phyloP scores from a whole-genome alignment of 140 eudicot species.

The Anethum foeniculum region DNA sequence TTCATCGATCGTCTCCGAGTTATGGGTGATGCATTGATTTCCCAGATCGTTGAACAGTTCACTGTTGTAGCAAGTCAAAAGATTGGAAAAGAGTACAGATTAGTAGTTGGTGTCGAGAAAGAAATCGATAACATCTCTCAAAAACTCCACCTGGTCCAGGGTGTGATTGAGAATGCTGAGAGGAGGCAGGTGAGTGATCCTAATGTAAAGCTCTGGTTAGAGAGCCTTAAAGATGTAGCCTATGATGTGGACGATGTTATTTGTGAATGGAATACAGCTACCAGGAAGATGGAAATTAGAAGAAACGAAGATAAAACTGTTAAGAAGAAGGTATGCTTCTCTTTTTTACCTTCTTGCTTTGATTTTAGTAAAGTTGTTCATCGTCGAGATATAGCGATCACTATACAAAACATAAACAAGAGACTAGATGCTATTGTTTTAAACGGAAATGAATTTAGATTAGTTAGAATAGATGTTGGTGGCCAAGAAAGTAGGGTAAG shows the following conservation, averaged over 20 bases:
- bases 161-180: slow-evolving; percentile 27
- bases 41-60: slow-evolving; percentile 20
- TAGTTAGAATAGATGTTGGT: not conserved
- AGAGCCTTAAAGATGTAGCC: slow-evolving; percentile 18
- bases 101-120: slow-evolving; percentile 23
- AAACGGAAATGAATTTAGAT: slow-evolving; percentile 13
- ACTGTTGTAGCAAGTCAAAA: slow-evolving; percentile 17
- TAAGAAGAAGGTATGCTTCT: slow-evolving; percentile 17
- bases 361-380: slow-evolving; percentile 7
- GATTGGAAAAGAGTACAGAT: slow-evolving; percentile 11
- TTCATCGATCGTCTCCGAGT: not conserved
- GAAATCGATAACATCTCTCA: slow-evolving; percentile 15
- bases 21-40: slow-evolving; percentile 29
- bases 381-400: slow-evolving; percentile 35
- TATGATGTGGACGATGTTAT: slow-evolving; percentile 41
- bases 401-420: slow-evolving; percentile 12
- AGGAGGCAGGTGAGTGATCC: slow-evolving; percentile 23
- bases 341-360: slow-evolving; percentile 10
- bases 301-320: not conserved
- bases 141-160: slow-evolving; percentile 18
- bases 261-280: slow-evolving; percentile 25
- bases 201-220: slow-evolving; percentile 21
- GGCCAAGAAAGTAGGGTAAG: not conserved
- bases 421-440: slow-evolving; percentile 10
- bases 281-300: slow-evolving; percentile 13